Percentiles rank a stretch among this genome's conserved stretches.
These are phyloP conservation scores for Fusarium nygamai DNA, from an alignment of 2,329 filamentous ascomycete species.

Conservation along the genomic window DNA sequence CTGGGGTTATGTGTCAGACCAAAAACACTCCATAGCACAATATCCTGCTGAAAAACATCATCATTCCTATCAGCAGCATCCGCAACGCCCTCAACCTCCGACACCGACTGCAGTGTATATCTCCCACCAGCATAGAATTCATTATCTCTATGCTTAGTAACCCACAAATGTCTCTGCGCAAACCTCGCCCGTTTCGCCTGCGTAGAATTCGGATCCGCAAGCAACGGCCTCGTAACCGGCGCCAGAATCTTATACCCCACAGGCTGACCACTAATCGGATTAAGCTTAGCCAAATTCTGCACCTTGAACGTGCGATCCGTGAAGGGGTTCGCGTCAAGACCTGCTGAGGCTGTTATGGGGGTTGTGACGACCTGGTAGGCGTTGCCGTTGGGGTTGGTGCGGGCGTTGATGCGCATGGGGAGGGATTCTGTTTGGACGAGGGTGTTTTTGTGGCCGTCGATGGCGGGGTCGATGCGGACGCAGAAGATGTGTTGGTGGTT, in stretches of 20 bases:
- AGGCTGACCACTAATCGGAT: slow-evolving; percentile 56
- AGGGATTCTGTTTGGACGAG: slow-evolving; percentile 55
- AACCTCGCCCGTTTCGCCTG: slow-evolving; percentile 55
- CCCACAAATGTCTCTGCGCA: slow-evolving; percentile 56
- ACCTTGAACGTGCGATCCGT: slow-evolving; percentile 63
- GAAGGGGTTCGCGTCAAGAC: slow-evolving; percentile 59
- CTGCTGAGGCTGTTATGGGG: slow-evolving; percentile 54
- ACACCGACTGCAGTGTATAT: slow-evolving; percentile 44
- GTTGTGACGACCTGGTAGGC: slow-evolving; percentile 54
- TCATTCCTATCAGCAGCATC: slow-evolving; percentile 9
- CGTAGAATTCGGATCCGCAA: slow-evolving; percentile 53
- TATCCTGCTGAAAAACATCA: slow-evolving; percentile 6
- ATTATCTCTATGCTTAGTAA: slow-evolving; percentile 56
- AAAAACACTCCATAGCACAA: slow-evolving; percentile 10
- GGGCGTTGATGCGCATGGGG: slow-evolving; percentile 54
- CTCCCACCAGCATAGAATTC: slow-evolving; percentile 57
- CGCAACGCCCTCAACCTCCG: slow-evolving; percentile 11
- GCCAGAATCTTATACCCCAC: slow-evolving; percentile 60
- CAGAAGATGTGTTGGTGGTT: slow-evolving; percentile 78
- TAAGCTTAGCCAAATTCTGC: slow-evolving; percentile 55
- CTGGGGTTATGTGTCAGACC: slow-evolving; percentile 11
- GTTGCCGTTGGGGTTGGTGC: slow-evolving; percentile 61
- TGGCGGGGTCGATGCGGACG: slow-evolving; percentile 70
- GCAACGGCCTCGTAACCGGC: slow-evolving; percentile 50
- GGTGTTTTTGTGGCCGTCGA: slow-evolving; percentile 69